phyloP scores from a whole-genome alignment of 208 protist genomes.

The Novymonas esmeraldas region DNA sequence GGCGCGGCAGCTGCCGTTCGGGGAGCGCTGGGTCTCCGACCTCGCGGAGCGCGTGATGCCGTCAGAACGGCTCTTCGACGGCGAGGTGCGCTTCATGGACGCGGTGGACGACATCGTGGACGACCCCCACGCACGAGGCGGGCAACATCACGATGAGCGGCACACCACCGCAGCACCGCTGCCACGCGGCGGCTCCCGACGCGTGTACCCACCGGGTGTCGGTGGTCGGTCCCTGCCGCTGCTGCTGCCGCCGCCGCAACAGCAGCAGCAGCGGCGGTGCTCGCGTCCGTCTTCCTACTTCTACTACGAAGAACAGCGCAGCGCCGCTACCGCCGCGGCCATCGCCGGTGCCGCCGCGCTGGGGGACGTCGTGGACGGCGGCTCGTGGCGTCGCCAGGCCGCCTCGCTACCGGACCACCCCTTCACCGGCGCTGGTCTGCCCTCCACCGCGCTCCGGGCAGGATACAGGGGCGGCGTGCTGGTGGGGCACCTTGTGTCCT shows the following conservation, averaged over 20 bases:
- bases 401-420: constrained; percentile 11
- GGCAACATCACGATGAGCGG: too few relatives aligned
- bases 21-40: constrained; percentile 23
- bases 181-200: too few relatives aligned
- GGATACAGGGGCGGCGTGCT: constrained; percentile 12
- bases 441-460: not conserved
- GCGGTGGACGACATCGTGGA: not conserved
- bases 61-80: not conserved
- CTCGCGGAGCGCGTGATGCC: constrained; percentile 13
- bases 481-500: constrained; percentile 22
- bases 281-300: constrained; percentile 4
- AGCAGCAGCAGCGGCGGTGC: too few relatives aligned
- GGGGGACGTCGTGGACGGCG: not conserved
- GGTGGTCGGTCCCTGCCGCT: not conserved
- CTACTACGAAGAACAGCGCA: not conserved
- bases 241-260: not conserved
- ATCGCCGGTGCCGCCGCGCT: not conserved
- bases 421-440: constrained; percentile 3
- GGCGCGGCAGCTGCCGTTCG: constrained; percentile 17
- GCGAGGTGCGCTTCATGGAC: not conserved
- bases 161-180: too few relatives aligned
- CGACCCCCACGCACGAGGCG: too few relatives aligned
- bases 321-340: not conserved
- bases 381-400: not conserved
- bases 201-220: not conserved